Evolutionary conservation across 2,329 filamentous ascomycete species (phyloP), one percentile per base, ranked within the genome.

Genomic region (Herpotrichia juniperi): DNA sequence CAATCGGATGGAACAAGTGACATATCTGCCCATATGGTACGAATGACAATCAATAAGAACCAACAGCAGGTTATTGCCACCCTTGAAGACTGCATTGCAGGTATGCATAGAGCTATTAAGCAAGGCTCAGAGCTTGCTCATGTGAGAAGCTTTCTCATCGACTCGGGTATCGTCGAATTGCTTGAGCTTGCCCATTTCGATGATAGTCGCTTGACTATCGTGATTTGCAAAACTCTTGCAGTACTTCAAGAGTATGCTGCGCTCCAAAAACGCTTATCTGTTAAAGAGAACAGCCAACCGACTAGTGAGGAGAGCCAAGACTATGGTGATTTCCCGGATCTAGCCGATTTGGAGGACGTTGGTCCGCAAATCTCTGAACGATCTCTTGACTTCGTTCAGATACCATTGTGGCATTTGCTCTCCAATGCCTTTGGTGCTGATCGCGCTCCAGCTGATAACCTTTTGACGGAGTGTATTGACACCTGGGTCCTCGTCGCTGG

Each of bases 391-490:
- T 71, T 75, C 24, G 68, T 84, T 28, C 77, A 81, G 48, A 77
- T 77, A 10, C 71, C 78, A 12, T 67, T 87, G 17, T 79, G 76
- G 54, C 79, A 78, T 17, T 74, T 87, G 22, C 68, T 87, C 19
- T 87, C 84, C 1, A 86, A 84, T 53, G 81, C 81, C 46, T 86
- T 87, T 62, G 85, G 85, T 7, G 81, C 83, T 30, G 85, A 87
- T 50, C 48, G n/a, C 17, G 64, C 73, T 14, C 72, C 77, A 17
- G 80, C 85, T 40, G 84, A 87, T 58, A 66, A 64, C 1, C 66
- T 87, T 5, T 74, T 87, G 5, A 66, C 77, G 42, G 77, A 75
- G 35, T 69, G 80, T 11, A 71, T 86, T 14, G 80, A 86, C 52
- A 78, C 78, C 16, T 88, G 85, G 85, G 72, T 78, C 9, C 72